A percentile compares a stretch with the other conserved stretches of the same genome.
Evolutionary conservation across 805 yeast genomes (phyloP).

Genomic region (Teunomyces pallodes): DNA sequence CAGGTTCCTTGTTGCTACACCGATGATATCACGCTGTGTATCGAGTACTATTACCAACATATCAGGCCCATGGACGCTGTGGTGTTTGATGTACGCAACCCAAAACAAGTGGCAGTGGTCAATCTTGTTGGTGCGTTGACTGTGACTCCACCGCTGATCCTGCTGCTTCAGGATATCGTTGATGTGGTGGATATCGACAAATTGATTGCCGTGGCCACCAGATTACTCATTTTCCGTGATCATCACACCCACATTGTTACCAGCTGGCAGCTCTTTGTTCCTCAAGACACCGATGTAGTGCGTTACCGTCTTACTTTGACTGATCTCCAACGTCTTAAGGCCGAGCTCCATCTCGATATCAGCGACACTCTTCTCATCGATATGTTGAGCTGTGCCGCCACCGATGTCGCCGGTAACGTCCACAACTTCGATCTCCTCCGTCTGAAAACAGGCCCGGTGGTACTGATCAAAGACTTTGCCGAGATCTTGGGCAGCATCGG

Average conservation of each 20-base stretch:
- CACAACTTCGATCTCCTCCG: constrained; percentile 28
- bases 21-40: constrained; percentile 27
- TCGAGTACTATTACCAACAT: constrained; percentile 33
- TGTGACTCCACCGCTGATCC: constrained; percentile 16
- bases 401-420: constrained; percentile 25
- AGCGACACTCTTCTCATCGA: constrained; percentile 37
- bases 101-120: constrained; percentile 24
- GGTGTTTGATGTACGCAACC: constrained; percentile 11
- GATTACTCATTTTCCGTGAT: constrained; percentile 33
- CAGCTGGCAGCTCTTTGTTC: constrained; percentile 35
- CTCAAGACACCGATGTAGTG: constrained; percentile 12
- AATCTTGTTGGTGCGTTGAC: constrained; percentile 30
- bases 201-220: constrained; percentile 24
- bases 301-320: constrained; percentile 23
- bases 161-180: constrained; percentile 20
- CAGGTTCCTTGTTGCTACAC: constrained; percentile 32
- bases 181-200: constrained; percentile 44
- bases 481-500: constrained; percentile 41
- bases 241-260: constrained; percentile 23
- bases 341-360: constrained; percentile 29
- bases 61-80: constrained; percentile 10
- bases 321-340: constrained; percentile 30
- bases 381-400: constrained; percentile 37
- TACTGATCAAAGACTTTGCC: constrained; percentile 40
- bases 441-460: constrained; percentile 23